A percentile compares a stretch with the other conserved stretches of the same genome.
phyloP scores from a whole-genome alignment of 495 filamentous ascomycete genomes.

The Tuber brumale region DNA sequence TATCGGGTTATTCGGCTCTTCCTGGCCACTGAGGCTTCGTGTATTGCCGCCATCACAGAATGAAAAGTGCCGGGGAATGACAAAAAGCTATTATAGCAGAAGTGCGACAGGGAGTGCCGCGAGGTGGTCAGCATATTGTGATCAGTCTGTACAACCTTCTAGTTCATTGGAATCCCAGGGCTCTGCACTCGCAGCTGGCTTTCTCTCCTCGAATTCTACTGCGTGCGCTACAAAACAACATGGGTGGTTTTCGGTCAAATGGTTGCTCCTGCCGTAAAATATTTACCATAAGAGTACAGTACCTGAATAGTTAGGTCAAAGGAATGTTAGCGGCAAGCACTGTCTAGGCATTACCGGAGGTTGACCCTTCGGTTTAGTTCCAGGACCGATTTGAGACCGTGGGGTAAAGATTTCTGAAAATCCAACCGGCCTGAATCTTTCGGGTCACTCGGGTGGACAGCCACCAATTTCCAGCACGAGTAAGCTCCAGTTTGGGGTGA shows the following conservation, averaged over 20 bases:
- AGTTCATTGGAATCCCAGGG: neutral
- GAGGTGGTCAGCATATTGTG: neutral
- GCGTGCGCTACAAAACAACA: neutral
- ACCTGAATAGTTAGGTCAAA: neutral
- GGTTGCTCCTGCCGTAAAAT: neutral
- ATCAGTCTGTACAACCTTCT: neutral
- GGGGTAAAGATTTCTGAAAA: neutral
- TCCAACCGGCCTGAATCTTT: neutral
- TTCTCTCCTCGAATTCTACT: neutral
- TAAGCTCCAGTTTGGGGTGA: neutral
- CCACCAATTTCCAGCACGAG: neutral
- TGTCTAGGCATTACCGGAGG: neutral
- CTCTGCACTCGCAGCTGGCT: neutral
- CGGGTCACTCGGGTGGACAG: neutral
- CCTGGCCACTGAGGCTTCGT: neutral
- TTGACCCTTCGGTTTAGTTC: neutral
- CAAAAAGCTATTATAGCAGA: neutral
- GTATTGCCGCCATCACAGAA: neutral
- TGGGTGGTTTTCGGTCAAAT: neutral
- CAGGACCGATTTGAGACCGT: neutral
- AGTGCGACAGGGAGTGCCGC: neutral
- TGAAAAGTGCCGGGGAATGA: neutral
- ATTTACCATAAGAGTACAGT: too few species aligned
- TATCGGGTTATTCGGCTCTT: neutral
- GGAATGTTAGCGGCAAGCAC: neutral